A percentile compares a stretch with the other conserved stretches of the same genome.
Evolutionary conservation across 257 asterid genomes (phyloP).

Genomic region (Solanum piurae): DNA sequence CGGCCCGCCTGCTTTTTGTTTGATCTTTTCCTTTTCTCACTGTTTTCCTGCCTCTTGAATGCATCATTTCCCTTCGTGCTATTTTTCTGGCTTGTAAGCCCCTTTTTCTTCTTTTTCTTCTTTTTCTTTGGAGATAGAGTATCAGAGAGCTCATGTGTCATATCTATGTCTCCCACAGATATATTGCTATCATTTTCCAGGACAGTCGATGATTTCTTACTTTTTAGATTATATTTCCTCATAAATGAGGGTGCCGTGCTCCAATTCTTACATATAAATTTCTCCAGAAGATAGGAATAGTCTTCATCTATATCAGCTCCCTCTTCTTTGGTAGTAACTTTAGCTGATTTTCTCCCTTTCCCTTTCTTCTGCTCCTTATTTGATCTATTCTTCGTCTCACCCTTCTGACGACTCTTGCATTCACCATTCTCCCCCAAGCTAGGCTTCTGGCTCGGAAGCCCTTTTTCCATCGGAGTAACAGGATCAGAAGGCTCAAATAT

Average conservation of each 20-base stretch:
- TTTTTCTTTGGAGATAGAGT: neutral
- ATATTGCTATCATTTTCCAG: neutral
- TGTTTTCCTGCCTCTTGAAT: neutral
- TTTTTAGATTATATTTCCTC: neutral
- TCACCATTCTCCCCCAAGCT: neutral
- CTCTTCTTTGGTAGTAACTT: neutral
- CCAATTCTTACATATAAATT: neutral
- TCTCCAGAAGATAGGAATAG: neutral
- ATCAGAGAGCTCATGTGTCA: neutral
- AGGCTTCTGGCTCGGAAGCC: neutral
- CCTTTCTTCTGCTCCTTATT: neutral
- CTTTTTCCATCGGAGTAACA: neutral
- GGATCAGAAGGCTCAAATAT: neutral
- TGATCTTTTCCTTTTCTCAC: neutral
- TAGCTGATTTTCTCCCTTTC: neutral
- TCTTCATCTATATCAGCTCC: neutral
- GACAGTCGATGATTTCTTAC: neutral
- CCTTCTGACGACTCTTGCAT: neutral
- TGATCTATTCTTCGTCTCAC: neutral
- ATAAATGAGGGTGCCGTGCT: neutral
- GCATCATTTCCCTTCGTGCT: neutral
- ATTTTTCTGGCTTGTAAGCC: neutral
- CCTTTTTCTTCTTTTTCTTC: neutral
- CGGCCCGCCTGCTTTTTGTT: neutral
- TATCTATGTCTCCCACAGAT: neutral